Evolutionary conservation across 139 green algal species (phyloP), one percentile per base, ranked within the genome.

Genomic region (Chlorella sp.): DNA sequence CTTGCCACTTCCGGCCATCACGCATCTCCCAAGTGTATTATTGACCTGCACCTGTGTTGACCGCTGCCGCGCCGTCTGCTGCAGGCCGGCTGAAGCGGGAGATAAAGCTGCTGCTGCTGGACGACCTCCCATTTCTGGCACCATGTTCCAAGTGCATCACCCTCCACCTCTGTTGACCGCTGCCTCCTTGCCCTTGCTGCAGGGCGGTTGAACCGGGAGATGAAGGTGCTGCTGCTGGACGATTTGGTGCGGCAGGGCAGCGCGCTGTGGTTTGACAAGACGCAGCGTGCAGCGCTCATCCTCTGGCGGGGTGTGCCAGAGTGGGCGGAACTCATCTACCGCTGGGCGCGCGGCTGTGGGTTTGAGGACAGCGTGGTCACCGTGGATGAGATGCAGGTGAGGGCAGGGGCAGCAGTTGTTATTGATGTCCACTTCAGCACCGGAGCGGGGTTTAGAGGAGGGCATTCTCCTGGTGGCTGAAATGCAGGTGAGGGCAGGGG

Each of bases 311-410:
- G 84, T 73, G 80, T 95, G 11, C 81, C 64, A 7, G 94, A 95
- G 32, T 97, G 95, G 95, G 92, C 95, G 0, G 91, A 92, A 26
- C n/a, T 75, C 0, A 86, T 97, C 18, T 90, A 94, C 64, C 39
- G 36, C 19, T 96, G 93, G 85, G 93, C 92, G 39, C 81, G 88
- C 24, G 90, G 57, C 2, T 93, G 83, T 22, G 95, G 93, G 37
- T 79, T 96, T 57, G 89, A 91, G 71, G 95, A 95, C 88, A 91
- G 81, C 15, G 95, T 97, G 30, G 95, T 97, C 87, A 95, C 92
- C 21, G 26, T 96, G 40, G 91, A 96, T 22, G 93, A 96, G 68
- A 79, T 96, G 39, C 40, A 86, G 76, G 71, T 83, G 71, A 73
- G 37, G 28, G 64, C 60, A 32, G 24, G 22, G n/a, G 18, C n/a